Conservation (phyloP, 768 basidiomycete species). For the Trametes villosa region DNA sequence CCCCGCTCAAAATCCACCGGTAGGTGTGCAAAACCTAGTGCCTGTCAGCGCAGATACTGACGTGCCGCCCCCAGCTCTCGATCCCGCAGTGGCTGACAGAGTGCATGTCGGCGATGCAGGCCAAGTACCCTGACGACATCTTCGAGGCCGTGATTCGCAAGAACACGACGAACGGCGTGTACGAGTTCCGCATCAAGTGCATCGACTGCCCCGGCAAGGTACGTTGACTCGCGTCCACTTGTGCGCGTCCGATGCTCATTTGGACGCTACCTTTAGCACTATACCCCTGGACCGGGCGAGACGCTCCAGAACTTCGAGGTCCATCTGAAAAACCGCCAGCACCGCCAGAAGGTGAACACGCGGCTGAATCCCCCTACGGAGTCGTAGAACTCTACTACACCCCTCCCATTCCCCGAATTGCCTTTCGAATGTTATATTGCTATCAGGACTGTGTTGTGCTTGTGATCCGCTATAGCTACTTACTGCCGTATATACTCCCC, state of each 20-base stretch:
- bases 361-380: conserved; percentile 41
- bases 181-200: conserved; percentile 93
- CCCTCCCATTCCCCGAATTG: no score
- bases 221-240: no score
- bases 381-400: conserved; percentile 10
- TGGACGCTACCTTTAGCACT: conserved; percentile 56
- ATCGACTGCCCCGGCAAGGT: conserved; percentile 94
- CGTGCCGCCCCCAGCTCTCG: conserved; percentile 32
- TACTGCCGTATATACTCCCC: conserved; percentile 16
- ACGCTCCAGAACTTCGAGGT: conserved; percentile 90
- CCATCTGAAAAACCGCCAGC: conserved; percentile 85
- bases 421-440: conserved; percentile 18
- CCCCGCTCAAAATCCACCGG: conserved; percentile 15
- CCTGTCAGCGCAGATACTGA: conserved; percentile 3
- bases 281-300: conserved; percentile 88
- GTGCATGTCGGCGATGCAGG: conserved; percentile 70
- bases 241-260: no score
- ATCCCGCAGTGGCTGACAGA: conserved; percentile 73
- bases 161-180: conserved; percentile 49
- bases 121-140: conserved; percentile 76
- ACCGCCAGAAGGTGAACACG: conserved; percentile 73
- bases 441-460: conserved; percentile 27
- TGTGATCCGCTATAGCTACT: conserved; percentile 23
- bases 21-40: conserved; percentile 5
- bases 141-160: conserved; percentile 79